Base-by-base conservation (phyloP, 2,329 filamentous ascomycete species). In the Teratosphaeria viscida region DNA sequence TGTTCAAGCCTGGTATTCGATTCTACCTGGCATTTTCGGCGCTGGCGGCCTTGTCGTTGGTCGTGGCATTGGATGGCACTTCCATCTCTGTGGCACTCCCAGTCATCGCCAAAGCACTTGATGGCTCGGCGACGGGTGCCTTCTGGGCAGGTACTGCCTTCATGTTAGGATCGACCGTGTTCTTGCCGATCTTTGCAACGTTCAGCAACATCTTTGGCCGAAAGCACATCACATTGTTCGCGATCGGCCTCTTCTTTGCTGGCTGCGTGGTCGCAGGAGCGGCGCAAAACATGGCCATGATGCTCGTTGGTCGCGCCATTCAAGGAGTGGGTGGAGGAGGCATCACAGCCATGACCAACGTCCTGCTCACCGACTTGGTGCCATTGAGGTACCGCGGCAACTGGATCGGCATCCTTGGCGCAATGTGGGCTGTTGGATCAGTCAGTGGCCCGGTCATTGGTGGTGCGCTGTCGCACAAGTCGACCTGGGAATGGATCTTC, bases 281-380 rank as follows among this genome's bases (percentile, higher is more conserved):
- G 16, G 52, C 57, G 5, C 23, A 32, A 12, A 55, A 55, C 52
- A 55, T 59, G 34, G 23, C 52, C n/a, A 47, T 55, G 35, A 59
- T 59, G 57, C 57, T 59, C 32, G 37, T 52, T 26, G 57, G 57
- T 19, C 32, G 57, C 6, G 47, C 57, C n/a, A 54, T 59, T 10
- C 57, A 59, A 49, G 57, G 57, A 12, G 27, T 55, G 34, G 57
- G 57, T 27, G 57, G 52, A 5, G 52, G 52, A 53, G 85, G 85
- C 10, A 79, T 87, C 55, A 79, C 77, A 32, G 82, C 80, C 26
- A 70, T 85, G 54, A 75, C 79, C 4, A 84, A 84, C 79, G 85
- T 86, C 65, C 84, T 85, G 57, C 79, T 85, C 1, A 81, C 78
- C 6, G 83, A 86, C 67, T 73, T 85, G 6, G 81, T 84, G 0